Evolutionary conservation across 371 early-diverging fungal species (phyloP).

Genomic region (Haplosporangium sp.): DNA sequence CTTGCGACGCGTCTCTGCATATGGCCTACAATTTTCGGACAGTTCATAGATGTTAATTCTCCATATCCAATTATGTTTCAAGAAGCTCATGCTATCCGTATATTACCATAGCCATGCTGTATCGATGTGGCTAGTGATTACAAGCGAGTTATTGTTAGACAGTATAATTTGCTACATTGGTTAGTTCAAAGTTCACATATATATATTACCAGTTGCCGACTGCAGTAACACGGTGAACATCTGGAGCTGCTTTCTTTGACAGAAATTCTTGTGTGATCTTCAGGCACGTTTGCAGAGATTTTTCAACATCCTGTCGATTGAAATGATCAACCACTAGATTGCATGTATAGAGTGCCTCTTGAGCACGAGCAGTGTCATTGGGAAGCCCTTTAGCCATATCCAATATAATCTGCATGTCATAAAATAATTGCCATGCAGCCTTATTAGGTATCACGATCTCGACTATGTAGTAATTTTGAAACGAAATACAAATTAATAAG

Average conservation of each 20-base stretch:
- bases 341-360: conserved; percentile 84
- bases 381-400: conserved; percentile 86
- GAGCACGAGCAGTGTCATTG: conserved; percentile 70
- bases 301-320: conserved; percentile 61
- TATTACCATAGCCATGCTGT: conserved; percentile 69
- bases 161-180: background rate
- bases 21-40: conserved; percentile 80
- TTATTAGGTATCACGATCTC: conserved; percentile 80
- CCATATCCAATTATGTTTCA: background rate
- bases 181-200: background rate
- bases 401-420: conserved; percentile 83
- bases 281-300: conserved; percentile 65
- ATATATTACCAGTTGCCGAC: conserved; percentile 81
- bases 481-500: too few species aligned
- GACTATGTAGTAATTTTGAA: conserved; percentile 42
- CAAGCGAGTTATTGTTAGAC: background rate
- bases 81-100: background rate
- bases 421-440: conserved; percentile 73
- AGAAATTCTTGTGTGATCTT: conserved; percentile 75
- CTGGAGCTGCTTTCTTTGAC: conserved; percentile 64
- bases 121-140: conserved; percentile 67
- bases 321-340: conserved; percentile 87
- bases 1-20: conserved; percentile 96
- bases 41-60: background rate
- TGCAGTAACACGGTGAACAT: conserved; percentile 76